These are phyloP conservation scores for Trichosporon sp. DNA, from an alignment of 1,284 basidiomycete genomes.

Conservation along the genomic window DNA sequence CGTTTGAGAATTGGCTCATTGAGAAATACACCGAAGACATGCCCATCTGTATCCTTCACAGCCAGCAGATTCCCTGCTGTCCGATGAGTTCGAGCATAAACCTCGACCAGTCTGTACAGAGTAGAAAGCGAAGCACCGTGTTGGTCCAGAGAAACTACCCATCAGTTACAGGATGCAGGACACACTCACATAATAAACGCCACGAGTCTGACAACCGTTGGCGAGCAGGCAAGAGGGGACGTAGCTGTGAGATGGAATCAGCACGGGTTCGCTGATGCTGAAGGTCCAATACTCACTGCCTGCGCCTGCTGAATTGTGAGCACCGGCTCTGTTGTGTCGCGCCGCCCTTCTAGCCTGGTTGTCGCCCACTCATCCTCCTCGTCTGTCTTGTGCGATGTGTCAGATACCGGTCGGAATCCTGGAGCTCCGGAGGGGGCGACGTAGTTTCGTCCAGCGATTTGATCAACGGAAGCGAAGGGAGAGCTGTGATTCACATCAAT, in stretches of 20 bases:
- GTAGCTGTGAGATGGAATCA: slow-evolving; percentile 61
- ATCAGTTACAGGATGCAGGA: background rate
- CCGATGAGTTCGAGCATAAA: slow-evolving; percentile 43
- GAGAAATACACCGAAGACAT: slow-evolving; percentile 77
- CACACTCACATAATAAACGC: slow-evolving; percentile 71
- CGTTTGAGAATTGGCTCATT: slow-evolving; percentile 68
- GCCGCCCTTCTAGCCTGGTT: slow-evolving; percentile 60
- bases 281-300: slow-evolving; percentile 16
- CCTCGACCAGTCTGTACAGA: slow-evolving; percentile 69
- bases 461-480: slow-evolving; percentile 46
- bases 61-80: slow-evolving; percentile 62
- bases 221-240: slow-evolving; percentile 74
- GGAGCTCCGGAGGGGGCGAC: slow-evolving; percentile 74
- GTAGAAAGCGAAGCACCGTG: slow-evolving; percentile 91
- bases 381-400: slow-evolving; percentile 40
- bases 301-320: slow-evolving; percentile 50
- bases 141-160: slow-evolving; percentile 75
- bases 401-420: slow-evolving; percentile 62
- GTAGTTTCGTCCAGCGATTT: slow-evolving; percentile 55
- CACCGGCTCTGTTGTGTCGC: slow-evolving; percentile 63
- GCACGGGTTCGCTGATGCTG: background rate
- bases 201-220: slow-evolving; percentile 76
- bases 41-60: slow-evolving; percentile 65
- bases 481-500: slow-evolving; percentile 51
- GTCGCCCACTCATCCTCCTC: slow-evolving; percentile 49